phyloP scores from a whole-genome alignment of 2,329 filamentous ascomycete genomes.

The Emericellopsis cladophorae region DNA sequence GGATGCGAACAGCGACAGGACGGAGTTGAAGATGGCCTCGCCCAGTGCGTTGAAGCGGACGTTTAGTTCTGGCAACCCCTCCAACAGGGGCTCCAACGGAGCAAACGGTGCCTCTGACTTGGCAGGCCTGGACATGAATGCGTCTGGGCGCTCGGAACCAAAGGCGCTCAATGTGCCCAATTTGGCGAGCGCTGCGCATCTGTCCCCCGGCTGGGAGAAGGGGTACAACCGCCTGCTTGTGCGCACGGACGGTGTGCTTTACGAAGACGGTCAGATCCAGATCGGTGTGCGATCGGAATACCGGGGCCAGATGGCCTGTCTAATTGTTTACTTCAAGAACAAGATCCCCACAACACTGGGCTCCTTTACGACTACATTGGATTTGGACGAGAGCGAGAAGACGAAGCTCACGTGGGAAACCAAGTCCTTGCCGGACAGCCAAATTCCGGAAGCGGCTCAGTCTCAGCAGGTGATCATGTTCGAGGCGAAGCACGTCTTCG shows the following conservation, averaged over 20 bases:
- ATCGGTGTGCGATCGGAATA: slow-evolving; percentile 89
- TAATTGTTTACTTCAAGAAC: slow-evolving; percentile 94
- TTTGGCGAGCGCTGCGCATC: slow-evolving; percentile 78
- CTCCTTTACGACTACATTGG: slow-evolving; percentile 88
- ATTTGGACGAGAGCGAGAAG: slow-evolving; percentile 59
- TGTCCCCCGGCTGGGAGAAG: slow-evolving; percentile 88
- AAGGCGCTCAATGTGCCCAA: slow-evolving; percentile 61
- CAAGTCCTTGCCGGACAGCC: slow-evolving; percentile 78
- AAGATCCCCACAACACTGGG: slow-evolving; percentile 75
- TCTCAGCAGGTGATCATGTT: slow-evolving; percentile 93
- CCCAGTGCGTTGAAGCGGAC: slow-evolving; percentile 60
- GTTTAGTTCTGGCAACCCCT: slow-evolving; percentile 51
- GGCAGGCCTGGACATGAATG: slow-evolving; percentile 68
- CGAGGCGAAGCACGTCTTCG: slow-evolving; percentile 71
- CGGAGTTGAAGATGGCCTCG: slow-evolving; percentile 55
- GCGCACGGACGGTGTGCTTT: slow-evolving; percentile 72
- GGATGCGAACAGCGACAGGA: slow-evolving; percentile 73
- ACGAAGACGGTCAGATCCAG: slow-evolving; percentile 90
- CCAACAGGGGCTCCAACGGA: slow-evolving; percentile 35
- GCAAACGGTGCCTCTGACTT: slow-evolving; percentile 51
- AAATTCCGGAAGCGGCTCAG: slow-evolving; percentile 61
- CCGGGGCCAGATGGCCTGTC: slow-evolving; percentile 83
- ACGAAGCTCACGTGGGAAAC: slow-evolving; percentile 67
- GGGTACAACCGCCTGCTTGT: slow-evolving; percentile 79
- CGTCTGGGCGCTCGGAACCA: slow-evolving; percentile 40